Base-by-base conservation (phyloP, 305 asterid genomes). In the Solanum hybrid region DNA sequence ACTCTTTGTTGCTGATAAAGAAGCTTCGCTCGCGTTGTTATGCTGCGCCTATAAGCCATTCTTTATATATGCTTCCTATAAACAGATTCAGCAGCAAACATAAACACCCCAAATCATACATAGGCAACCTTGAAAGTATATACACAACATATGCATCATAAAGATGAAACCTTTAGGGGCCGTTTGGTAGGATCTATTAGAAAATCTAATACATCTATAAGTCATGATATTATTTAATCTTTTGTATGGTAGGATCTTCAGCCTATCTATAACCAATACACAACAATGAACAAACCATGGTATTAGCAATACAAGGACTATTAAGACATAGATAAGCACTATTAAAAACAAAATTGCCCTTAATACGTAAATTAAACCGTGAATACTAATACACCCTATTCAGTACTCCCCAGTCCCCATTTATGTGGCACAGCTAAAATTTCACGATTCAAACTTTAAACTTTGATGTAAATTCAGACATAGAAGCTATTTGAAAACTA, bases 31-130 rank as follows among this genome's bases (percentile, higher is more conserved):
- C 98, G 91, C 7, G 97, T 89, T 14, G 93, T 77, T 90, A 96
- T 89, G 92, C 94, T 91, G 79, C 98, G 95, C 90, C 98, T 90
- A 87, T 92, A 96, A 6, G 98, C 96, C 99, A 95, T 97, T 90
- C 77, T 89, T 31, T 57, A 57, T 20, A 79, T 72, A 24, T 73
- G 45, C 83, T 78, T 90, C 91, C 94, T 79, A 70, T 39, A 73
- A 45, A 11, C 76, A 10, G 31, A 85, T 85, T 85, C 72, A 85
- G 77, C 76, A 85, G 88, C 31, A 57, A 85, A 57, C 39, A 31
- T 85, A 11, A 57, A 27, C 77, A 85, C 15, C 88, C 77, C 88
- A 85, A 24, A 17, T 17, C 73, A 83, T 15, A 83, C 6, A 15
- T 27, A 29, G 73, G 72, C 37, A 82, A 82, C 15, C 75, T 5